Evolutionary conservation across 1,139 yeast genomes (phyloP).

Genomic region (Eremothecium sinecaudum): DNA sequence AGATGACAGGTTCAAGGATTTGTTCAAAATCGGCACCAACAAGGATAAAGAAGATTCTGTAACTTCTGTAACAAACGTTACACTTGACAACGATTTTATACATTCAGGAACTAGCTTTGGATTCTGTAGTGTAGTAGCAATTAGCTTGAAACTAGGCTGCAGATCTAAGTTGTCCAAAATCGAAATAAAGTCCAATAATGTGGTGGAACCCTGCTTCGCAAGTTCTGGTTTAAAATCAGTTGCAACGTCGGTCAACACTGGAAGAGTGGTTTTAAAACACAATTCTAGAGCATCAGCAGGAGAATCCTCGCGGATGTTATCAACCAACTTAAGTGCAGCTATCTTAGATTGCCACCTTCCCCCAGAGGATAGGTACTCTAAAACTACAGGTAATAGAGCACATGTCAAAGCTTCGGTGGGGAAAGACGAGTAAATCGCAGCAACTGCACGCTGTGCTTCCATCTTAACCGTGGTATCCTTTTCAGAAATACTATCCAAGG

Average conservation of each 20-base stretch:
- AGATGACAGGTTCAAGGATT: constrained; percentile 82
- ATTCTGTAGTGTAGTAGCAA: constrained; percentile 81
- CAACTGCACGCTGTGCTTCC: constrained; percentile 66
- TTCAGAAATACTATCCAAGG: constrained; percentile 64
- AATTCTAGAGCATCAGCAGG: constrained; percentile 81
- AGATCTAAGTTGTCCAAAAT: constrained; percentile 89
- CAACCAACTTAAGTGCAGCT: constrained; percentile 66
- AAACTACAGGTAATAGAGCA: constrained; percentile 50
- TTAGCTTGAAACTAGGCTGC: constrained; percentile 73
- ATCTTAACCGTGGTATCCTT: constrained; percentile 80
- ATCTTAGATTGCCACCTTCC: constrained; percentile 92
- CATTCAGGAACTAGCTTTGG: constrained; percentile 85
- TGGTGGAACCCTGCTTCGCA: constrained; percentile 70
- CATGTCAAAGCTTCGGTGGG: constrained; percentile 77
- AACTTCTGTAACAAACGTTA: constrained; percentile 96
- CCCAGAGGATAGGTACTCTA: constrained; percentile 59
- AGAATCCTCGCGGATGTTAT: constrained; percentile 64
- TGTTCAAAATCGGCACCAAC: constrained; percentile 84
- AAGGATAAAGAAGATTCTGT: constrained; percentile 90
- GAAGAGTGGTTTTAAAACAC: constrained; percentile 69
- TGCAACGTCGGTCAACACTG: constrained; percentile 77
- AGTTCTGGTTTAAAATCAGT: constrained; percentile 96
- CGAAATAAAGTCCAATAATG: constrained; percentile 63
- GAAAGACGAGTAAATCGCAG: constrained; percentile 56
- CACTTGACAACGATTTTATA: constrained; percentile 81